These are phyloP conservation scores for Trichoderma simmonsii DNA, from an alignment of 2,329 filamentous ascomycete species.

Conservation along the genomic window DNA sequence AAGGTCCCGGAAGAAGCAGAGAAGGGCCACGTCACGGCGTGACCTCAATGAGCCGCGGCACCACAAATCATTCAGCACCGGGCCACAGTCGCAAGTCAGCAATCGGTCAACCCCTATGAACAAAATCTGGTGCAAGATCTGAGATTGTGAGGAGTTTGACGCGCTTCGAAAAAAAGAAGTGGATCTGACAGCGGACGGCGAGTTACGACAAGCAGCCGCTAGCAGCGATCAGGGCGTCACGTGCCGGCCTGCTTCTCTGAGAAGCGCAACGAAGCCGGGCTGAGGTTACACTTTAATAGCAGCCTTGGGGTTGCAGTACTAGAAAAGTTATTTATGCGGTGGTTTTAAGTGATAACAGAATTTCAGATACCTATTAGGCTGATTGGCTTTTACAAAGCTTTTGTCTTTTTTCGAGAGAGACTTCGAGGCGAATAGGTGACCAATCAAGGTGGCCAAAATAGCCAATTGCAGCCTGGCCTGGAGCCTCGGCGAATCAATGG, in stretches of 20 bases:
- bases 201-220: conserved; percentile 3
- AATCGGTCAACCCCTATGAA: conserved; percentile 4
- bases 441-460: background rate
- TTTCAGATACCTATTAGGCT: background rate
- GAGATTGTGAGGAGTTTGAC: conserved; percentile 26
- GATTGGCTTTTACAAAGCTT: background rate
- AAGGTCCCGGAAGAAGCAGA: background rate
- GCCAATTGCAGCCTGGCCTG: background rate
- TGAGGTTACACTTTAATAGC: background rate
- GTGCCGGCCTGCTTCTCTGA: conserved; percentile 19
- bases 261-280: background rate
- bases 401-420: background rate
- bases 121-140: conserved; percentile 9
- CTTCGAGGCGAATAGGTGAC: background rate
- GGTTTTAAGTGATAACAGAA: background rate
- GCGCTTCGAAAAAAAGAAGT: conserved; percentile 25
- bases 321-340: background rate
- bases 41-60: conserved; percentile 17
- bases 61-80: conserved; percentile 18
- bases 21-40: conserved; percentile 18
- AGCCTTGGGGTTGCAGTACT: background rate
- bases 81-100: conserved; percentile 1
- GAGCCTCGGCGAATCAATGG: background rate
- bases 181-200: conserved; percentile 15
- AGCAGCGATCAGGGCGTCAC: conserved; percentile 18